Evolutionary conservation across 257 asterid genomes (phyloP).

Genomic region (Dorcoceras hygrometricum): DNA sequence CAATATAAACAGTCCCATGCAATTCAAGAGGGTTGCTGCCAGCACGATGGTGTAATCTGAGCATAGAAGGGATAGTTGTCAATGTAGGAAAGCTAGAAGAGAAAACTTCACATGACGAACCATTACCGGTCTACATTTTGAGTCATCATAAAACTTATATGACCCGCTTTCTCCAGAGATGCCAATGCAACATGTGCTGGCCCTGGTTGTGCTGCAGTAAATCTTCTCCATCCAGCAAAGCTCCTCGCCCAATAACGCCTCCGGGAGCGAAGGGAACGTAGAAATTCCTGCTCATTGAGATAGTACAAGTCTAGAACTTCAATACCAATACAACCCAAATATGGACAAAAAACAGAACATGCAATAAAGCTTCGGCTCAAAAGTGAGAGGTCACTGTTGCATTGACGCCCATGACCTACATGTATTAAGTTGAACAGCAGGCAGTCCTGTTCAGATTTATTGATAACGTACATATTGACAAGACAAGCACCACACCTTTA

Average conservation of each 20-base stretch:
- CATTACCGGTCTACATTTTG: constrained; percentile 93
- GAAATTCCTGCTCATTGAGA: constrained; percentile 56
- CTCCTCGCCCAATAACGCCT: constrained; percentile 98
- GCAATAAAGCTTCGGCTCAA: constrained; percentile 15
- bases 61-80: constrained; percentile 15
- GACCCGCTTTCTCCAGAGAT: constrained; percentile 84
- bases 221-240: constrained; percentile 97
- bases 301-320: constrained; percentile 14
- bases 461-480: not conserved
- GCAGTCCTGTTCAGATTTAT: not conserved
- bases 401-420: constrained; percentile 9
- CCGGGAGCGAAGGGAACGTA: constrained; percentile 67
- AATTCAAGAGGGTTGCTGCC: constrained; percentile 96
- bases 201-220: constrained; percentile 86
- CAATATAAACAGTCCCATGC: constrained; percentile 89
- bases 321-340: constrained; percentile 11
- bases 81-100: constrained; percentile 16
- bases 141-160: constrained; percentile 63
- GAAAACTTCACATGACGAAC: constrained; percentile 20
- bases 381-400: constrained; percentile 15
- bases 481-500: constrained; percentile 11
- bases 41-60: constrained; percentile 93
- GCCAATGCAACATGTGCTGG: constrained; percentile 81
- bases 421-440: constrained; percentile 10
- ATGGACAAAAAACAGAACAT: constrained; percentile 4